Conservation (phyloP, 805 yeast species). For the Tetrapisispora iriomotensis region DNA sequence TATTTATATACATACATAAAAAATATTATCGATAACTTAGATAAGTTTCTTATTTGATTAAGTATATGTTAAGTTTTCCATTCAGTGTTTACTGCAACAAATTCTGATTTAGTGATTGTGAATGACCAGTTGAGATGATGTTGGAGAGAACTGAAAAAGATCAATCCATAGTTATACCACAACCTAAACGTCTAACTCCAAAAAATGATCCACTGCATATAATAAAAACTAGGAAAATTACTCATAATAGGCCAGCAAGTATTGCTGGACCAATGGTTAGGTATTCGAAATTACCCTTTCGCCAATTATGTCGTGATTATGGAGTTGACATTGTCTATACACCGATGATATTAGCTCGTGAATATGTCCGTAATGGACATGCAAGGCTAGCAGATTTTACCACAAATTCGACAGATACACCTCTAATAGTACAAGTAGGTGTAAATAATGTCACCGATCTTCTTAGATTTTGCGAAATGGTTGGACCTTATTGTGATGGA, state of each 20-base stretch:
- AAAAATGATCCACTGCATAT: constrained; percentile 45
- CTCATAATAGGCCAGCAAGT: constrained; percentile 45
- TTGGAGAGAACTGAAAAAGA: background rate
- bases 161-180: constrained; percentile 10
- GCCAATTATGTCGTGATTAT: constrained; percentile 67
- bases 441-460: constrained; percentile 76
- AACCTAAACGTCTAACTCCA: constrained; percentile 29
- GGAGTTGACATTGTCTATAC: constrained; percentile 77
- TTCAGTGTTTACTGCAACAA: too few relatives aligned
- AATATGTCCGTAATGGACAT: constrained; percentile 72
- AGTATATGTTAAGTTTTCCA: too few relatives aligned
- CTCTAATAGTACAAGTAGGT: constrained; percentile 84
- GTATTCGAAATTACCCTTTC: constrained; percentile 86
- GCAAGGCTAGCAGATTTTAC: constrained; percentile 83
- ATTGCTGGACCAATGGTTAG: constrained; percentile 96
- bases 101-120: too few relatives aligned
- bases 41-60: too few relatives aligned
- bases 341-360: constrained; percentile 95
- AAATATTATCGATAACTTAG: too few relatives aligned
- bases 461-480: constrained; percentile 74
- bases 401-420: constrained; percentile 59
- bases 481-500: constrained; percentile 86
- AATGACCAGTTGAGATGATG: too few relatives aligned
- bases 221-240: constrained; percentile 35
- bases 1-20: too few relatives aligned